Percentiles rank a stretch among this genome's conserved stretches.
Conservation (phyloP, 75 land plant genomes). For the Cunninghamia lanceolata region DNA sequence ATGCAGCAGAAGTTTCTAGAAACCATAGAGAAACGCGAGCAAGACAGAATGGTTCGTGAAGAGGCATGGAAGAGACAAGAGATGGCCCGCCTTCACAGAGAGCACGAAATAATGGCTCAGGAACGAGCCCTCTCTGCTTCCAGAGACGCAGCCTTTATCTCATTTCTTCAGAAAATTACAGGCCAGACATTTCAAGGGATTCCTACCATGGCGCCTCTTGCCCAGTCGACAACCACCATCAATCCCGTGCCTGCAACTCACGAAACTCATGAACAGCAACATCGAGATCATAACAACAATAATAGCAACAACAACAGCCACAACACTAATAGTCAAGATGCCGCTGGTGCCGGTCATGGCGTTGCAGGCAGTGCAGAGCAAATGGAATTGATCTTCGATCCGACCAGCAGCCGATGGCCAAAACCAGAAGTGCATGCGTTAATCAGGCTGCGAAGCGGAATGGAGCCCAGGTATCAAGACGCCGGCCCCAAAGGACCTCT, state of each 20-base stretch:
- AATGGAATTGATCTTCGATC: constrained; percentile 9
- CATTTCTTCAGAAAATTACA: constrained; percentile 68
- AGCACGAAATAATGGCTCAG: constrained; percentile 61
- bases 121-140: constrained; percentile 70
- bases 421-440: constrained; percentile 53
- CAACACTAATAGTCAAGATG: neutral
- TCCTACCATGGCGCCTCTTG: constrained; percentile 11
- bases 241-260: constrained; percentile 1
- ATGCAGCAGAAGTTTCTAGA: constrained; percentile 75
- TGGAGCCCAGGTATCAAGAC: constrained; percentile 45
- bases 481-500: constrained; percentile 64
- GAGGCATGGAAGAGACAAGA: constrained; percentile 85
- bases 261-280: constrained; percentile 11
- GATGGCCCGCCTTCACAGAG: constrained; percentile 61
- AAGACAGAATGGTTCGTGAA: constrained; percentile 62
- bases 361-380: neutral
- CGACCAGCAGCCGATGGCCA: constrained; percentile 48
- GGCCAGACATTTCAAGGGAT: constrained; percentile 46
- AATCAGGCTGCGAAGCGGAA: constrained; percentile 41
- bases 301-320: constrained; percentile 2
- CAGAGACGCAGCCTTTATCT: constrained; percentile 66
- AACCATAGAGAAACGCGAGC: constrained; percentile 71
- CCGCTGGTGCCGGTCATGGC: constrained; percentile 4
- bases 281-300: neutral
- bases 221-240: constrained; percentile 4